Evolutionary conservation across 176 grass and related monocot genomes (phyloP), one percentile per base, ranked within the genome.

Genomic region (Neostapfia colusana): DNA sequence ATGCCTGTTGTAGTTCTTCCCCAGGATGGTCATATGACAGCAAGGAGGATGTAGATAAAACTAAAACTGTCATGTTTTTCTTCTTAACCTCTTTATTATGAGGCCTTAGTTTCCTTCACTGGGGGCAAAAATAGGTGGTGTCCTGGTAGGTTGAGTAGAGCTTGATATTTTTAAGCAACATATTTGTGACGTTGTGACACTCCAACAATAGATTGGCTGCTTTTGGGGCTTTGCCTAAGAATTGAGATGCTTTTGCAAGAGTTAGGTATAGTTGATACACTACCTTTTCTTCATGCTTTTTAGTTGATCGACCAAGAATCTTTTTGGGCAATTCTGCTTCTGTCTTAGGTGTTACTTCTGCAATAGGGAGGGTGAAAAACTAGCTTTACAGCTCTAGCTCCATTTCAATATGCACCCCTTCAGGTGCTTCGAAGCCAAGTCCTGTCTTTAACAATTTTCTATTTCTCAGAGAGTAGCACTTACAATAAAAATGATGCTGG

Each of bases 191-290:
- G 24, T 16, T 63, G 35, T 60, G 31, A 70, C 18, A 35, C 63
- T 81, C n/a, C 49, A 68, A 43, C 55, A 58, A 73, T 21, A 45
- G 26, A 65, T 66, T 37, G 28, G n/a, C 2, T n/a, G 6, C 49
- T 44, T 51, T 67, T 73, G 65, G 15, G 59, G 8, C 20, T 75
- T 62, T 79, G 18, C 42, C 36, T 67, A 69, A 25, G 15, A 72
- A 53, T 62, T 11, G 16, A 23, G 58, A 72, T 71, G 55, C 40
- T 72, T 78, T 77, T 72, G 39, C 28, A 13, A 31, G 73, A 67
- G 40, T 78, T 82, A 18, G 39, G 49, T 77, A 58, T 67, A 72
- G 66, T 82, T 82, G 79, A 65, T 31, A 34, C 45, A 44, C 13
- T 64, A 62, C 46, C 58, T 70, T 44, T 56, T 63, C 42, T 62